Evolutionary conservation across 2,329 filamentous ascomycete genomes (phyloP), one percentile per base, ranked within the genome.

Genomic region (Teratosphaeria nubilosa): DNA sequence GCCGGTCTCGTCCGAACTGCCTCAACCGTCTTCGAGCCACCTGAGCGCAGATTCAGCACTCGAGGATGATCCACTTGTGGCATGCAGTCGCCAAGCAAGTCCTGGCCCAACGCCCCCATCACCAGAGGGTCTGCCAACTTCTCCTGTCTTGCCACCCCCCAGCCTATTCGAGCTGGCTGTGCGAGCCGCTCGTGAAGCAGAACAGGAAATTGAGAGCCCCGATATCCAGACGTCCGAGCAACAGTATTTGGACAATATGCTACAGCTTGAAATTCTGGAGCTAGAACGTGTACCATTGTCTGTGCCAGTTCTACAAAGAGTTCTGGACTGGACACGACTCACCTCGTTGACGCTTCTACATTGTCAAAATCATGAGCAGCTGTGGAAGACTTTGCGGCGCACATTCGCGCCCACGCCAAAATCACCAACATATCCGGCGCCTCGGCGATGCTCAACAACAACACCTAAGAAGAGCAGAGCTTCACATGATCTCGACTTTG

Each of bases 231-330:
- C 55, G 16, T 16, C 56, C n/a, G 64, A 65, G 32, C 58, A 53
- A 27, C 56, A 59, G n/a, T 52, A 60, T 13, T 72, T 82, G 1
- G 78, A 82, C 32, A 80, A 79, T 34, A 83, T 83, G 65, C 74
- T 94, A 16, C 81, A 78, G 60, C 74, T 94, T n/a, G 84, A 88
- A 59, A 83, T 79, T 1, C 76, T 94, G 10, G 88, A 91, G 71
- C 77, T 94, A 1, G 88, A 94, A 71, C 82, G 87, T 25, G 81
- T 92, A 2, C 81, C 83, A 0, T 74, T 94, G n/a, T 90, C 86
- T 1, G 80, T 90, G 50, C 78, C 84, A 9, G 83, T 89, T n/a
- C 78, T 90, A 57, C 79, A 84, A 53, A 82, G 82, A 60, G 86
- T 83, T 1, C 79, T 94, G 50, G 88, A 94, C 72, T 94, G 88